These are phyloP conservation scores for Fusarium veterinarium DNA, from an alignment of 2,329 filamentous ascomycete genomes.

Conservation along the genomic window DNA sequence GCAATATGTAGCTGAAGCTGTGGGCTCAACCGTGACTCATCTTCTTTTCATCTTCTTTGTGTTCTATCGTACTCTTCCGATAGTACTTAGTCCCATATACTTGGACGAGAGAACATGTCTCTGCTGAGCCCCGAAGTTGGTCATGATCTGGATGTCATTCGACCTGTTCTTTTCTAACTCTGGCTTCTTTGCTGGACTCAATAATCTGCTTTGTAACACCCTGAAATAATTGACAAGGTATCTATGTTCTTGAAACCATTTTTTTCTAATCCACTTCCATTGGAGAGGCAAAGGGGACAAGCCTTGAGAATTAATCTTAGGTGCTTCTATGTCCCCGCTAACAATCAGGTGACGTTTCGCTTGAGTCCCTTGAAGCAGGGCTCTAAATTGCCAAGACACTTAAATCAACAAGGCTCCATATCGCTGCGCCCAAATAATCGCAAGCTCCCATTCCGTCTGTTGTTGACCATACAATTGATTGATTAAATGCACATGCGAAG, in stretches of 20 bases:
- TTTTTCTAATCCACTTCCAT: background rate
- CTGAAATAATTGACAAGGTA: background rate
- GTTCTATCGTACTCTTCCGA: too few species aligned
- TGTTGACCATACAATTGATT: background rate
- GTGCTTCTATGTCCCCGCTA: background rate
- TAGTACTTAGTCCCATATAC: background rate
- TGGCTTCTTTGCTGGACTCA: background rate
- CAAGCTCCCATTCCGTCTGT: background rate
- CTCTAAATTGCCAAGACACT: background rate
- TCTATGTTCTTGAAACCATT: too few species aligned
- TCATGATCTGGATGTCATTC: background rate
- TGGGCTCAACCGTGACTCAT: too few species aligned
- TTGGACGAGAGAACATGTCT: too few species aligned
- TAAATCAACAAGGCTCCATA: background rate
- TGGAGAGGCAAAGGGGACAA: background rate
- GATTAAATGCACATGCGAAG: background rate
- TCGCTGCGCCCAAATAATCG: background rate
- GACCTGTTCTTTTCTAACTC: background rate
- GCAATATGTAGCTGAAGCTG: background rate
- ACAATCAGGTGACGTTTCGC: background rate
- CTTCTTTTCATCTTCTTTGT: background rate
- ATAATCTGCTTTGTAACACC: too few species aligned
- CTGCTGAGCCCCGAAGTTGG: background rate
- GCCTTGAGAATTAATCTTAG: background rate
- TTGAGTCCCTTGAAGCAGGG: background rate